A percentile compares a stretch with the other conserved stretches of the same genome.
Conservation (phyloP, 768 basidiomycete genomes). For the Galerina marginata region DNA sequence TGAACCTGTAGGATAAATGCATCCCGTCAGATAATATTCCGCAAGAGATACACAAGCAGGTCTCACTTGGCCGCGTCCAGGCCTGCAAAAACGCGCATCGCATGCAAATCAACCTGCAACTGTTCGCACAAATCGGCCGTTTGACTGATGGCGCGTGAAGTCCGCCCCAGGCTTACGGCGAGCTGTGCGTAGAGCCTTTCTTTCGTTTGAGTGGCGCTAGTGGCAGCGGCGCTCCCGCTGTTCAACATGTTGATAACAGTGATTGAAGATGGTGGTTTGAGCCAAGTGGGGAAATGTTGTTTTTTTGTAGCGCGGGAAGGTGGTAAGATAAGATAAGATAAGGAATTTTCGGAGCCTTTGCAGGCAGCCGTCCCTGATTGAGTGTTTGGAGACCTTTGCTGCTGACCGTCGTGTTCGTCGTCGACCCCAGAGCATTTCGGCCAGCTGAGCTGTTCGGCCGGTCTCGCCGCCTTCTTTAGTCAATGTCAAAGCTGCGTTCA, state of each 20-base stretch:
- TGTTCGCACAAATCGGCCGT: slow-evolving; percentile 81
- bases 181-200: slow-evolving; percentile 83
- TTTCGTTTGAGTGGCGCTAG: slow-evolving; percentile 77
- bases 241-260: slow-evolving; percentile 26
- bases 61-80: slow-evolving; percentile 83
- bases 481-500: too few species aligned
- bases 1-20: slow-evolving; percentile 35
- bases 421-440: too few species aligned
- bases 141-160: slow-evolving; percentile 69
- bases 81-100: slow-evolving; percentile 81
- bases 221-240: slow-evolving; percentile 39
- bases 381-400: too few species aligned
- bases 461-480: too few species aligned
- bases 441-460: too few species aligned
- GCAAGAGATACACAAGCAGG: background rate
- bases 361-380: too few species aligned
- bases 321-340: background rate
- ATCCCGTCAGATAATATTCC: background rate
- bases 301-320: background rate
- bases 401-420: too few species aligned
- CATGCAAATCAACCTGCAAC: slow-evolving; percentile 74
- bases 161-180: slow-evolving; percentile 66
- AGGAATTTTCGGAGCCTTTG: background rate
- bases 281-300: too few species aligned
- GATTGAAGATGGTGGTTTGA: background rate